Conservation (phyloP, 2,329 filamentous ascomycete genomes). For the Colletotrichum sp. region DNA sequence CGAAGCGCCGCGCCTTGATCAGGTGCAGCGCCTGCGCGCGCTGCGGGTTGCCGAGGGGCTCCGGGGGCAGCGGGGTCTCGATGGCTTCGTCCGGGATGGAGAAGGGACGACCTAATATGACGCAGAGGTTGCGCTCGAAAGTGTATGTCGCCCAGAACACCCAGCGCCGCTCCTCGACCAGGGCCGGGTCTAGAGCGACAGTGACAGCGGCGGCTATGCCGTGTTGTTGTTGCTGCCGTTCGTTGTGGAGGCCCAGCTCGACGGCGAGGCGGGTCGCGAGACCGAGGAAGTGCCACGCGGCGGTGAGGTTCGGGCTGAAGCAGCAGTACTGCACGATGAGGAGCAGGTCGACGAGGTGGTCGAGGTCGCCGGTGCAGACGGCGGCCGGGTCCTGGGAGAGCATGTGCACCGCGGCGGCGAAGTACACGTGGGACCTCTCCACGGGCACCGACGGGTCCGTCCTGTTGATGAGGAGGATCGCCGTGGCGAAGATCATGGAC, state of each 20-base stretch:
- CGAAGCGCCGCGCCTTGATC: slow-evolving; percentile 23
- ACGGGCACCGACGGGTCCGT: slow-evolving; percentile 13
- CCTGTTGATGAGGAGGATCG: slow-evolving; percentile 18
- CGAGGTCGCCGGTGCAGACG: slow-evolving; percentile 15
- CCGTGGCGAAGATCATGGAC: slow-evolving; percentile 9
- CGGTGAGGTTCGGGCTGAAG: slow-evolving; percentile 13
- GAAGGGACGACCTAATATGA: slow-evolving; percentile 15
- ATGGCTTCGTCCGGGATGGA: slow-evolving; percentile 22
- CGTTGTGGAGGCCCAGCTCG: slow-evolving; percentile 15
- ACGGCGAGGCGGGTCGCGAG: slow-evolving; percentile 13
- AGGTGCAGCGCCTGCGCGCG: slow-evolving; percentile 23
- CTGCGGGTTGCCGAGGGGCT: not conserved
- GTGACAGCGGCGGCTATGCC: accelerated
- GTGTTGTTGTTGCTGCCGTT: not conserved
- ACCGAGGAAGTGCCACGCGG: slow-evolving; percentile 21
- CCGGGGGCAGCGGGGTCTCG: slow-evolving; percentile 9
- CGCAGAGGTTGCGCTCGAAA: slow-evolving; percentile 21
- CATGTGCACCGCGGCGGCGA: slow-evolving; percentile 1
- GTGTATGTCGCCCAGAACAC: slow-evolving; percentile 22
- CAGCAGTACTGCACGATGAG: slow-evolving; percentile 18
- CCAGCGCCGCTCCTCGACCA: slow-evolving; percentile 3
- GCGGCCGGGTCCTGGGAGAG: not conserved
- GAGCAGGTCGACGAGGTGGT: slow-evolving; percentile 15
- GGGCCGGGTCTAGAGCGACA: not conserved
- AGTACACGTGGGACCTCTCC: slow-evolving; percentile 11